Evolutionary conservation across 208 protist species (phyloP), one percentile per base, ranked within the genome.

Genomic region (Leishmania braziliensis): DNA sequence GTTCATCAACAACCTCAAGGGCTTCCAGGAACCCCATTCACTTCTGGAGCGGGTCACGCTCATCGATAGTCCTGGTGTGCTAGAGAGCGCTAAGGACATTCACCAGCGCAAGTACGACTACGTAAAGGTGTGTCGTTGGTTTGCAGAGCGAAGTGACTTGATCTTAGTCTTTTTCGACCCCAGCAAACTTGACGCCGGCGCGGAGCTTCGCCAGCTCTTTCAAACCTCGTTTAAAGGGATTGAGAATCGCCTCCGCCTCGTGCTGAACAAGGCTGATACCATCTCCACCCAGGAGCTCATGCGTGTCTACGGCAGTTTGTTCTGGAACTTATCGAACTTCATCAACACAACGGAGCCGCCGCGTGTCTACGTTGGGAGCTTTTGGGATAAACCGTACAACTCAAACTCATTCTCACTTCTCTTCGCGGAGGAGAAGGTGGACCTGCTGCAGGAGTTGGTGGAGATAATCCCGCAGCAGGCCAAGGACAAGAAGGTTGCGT

Each of bases 241-340:
- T 56, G 97, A 99, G 77, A 95, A 96, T 58, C 98, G 98, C 76
- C 86, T 99, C 46, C 92, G 97, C 70, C 92, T 99, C 39, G 91
- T 99, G 53, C 92, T 99, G 33, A 99, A 99, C 85, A 99, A 99
- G 90, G 95, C 98, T 0, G 98, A 99, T 84, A 91, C 86, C 68
- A 85, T 99, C 23, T 88, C 84, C 53, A 88, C 89, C 26, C 97
- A 99, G 90, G 95, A 99, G 88, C 90, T 99, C 16, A 98, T 99
- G 94, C 80, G 97, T 20, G 97, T 99, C 4, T 98, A 98, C 79
- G 98, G 98, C 62, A 96, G 96, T 26, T 85, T 99, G 23, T 98
- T 99, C 86, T 99, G 98, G 98, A 97, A 93, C 72, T 85, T 99
- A 5, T 97, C 96, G 26, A 98, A 96, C 80, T 92, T 99, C 16